Conservation (phyloP, 768 basidiomycete genomes). For the Tylopilus rubrobrunneus region DNA sequence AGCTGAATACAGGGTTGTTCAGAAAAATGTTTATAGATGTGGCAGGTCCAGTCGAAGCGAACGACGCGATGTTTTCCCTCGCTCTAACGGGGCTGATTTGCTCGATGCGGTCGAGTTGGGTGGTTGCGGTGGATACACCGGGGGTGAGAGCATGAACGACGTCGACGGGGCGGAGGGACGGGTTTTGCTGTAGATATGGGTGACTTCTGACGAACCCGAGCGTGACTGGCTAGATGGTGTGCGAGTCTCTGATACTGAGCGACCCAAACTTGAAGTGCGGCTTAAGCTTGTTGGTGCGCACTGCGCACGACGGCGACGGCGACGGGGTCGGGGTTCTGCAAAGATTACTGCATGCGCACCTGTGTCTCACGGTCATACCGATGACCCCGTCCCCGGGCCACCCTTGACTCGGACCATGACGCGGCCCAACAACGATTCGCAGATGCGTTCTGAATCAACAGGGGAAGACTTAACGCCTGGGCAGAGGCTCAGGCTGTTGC, state of each 20-base stretch:
- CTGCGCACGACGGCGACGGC: slow-evolving; percentile 23
- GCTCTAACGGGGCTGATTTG: slow-evolving; percentile 25
- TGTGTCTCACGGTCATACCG: background rate
- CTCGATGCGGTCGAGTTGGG: slow-evolving; percentile 21
- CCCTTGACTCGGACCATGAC: slow-evolving; percentile 17
- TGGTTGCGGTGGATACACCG: slow-evolving; percentile 14
- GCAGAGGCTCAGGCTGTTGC: slow-evolving; percentile 38
- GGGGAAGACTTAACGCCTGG: slow-evolving; percentile 55
- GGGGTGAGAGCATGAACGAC: slow-evolving; percentile 20
- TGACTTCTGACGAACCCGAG: slow-evolving; percentile 25
- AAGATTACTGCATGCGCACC: slow-evolving; percentile 19
- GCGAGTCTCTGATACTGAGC: slow-evolving; percentile 28
- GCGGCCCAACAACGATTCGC: slow-evolving; percentile 52
- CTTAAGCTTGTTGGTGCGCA: slow-evolving; percentile 22
- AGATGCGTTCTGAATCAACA: slow-evolving; percentile 41
- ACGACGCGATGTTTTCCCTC: too few species aligned
- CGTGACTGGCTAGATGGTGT: slow-evolving; percentile 33
- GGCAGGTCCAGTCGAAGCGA: too few species aligned
- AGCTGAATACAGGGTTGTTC: too few species aligned
- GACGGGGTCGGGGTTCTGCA: slow-evolving; percentile 20
- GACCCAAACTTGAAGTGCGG: slow-evolving; percentile 22
- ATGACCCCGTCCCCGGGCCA: background rate
- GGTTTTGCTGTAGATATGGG: slow-evolving; percentile 3
- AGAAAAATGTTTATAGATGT: too few species aligned
- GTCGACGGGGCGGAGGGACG: background rate